A percentile compares a stretch with the other conserved stretches of the same genome.
These are phyloP conservation scores for Heliamphora pulchella DNA, from an alignment of 179 eudicot genomes.

Conservation along the genomic window DNA sequence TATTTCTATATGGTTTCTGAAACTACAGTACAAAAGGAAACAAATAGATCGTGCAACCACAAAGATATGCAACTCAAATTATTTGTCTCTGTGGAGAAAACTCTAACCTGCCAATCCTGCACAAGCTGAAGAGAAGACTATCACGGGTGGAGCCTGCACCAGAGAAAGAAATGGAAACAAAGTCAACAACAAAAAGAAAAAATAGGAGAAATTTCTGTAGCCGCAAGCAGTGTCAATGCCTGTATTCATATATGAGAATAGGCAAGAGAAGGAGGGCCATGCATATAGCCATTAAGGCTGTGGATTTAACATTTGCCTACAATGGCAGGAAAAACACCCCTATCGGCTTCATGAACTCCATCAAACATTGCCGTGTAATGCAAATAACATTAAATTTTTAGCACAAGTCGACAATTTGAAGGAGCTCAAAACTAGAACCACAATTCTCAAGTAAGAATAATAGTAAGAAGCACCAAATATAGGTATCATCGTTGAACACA, in stretches of 20 bases:
- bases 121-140: conserved; percentile 91
- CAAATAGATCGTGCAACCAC: background rate
- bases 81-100: background rate
- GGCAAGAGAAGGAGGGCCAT: background rate
- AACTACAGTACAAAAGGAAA: background rate
- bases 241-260: background rate
- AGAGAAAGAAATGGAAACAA: background rate
- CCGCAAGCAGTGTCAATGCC: background rate
- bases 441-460: background rate
- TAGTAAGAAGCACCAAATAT: background rate
- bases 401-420: background rate
- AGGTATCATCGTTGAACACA: background rate
- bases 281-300: background rate
- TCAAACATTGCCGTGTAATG: background rate
- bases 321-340: background rate
- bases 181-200: background rate
- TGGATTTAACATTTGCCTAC: background rate
- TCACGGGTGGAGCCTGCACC: conserved; percentile 83
- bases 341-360: background rate
- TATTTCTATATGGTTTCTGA: background rate
- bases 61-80: conserved; percentile 9
- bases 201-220: background rate
- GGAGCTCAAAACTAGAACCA: background rate
- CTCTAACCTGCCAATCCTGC: conserved; percentile 82
- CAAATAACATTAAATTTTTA: background rate